Evolutionary conservation across 2,329 filamentous ascomycete genomes (phyloP), one percentile per base, ranked within the genome.

Genomic region (Diaporthe vexans): DNA sequence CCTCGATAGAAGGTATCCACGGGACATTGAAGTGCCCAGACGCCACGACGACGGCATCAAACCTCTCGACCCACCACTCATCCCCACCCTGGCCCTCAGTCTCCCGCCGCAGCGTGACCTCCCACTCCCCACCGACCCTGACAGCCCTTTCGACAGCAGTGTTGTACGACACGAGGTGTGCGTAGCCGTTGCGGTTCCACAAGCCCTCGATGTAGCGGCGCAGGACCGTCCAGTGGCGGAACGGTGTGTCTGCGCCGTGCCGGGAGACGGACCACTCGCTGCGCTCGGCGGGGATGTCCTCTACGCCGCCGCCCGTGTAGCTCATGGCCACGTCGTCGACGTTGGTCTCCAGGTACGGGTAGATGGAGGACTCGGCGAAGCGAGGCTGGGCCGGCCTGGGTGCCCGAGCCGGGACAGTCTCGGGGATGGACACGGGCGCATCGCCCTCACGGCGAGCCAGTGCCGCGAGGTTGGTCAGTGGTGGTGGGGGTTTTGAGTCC

Each of bases 141-240:
- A 90, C 86, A 0, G 86, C 89, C 6, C 85, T 82, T 80, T 93
- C 92, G 3, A 93, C 91, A 0, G 89, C 91, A 0, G 91, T 93
- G 76, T 87, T 86, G 78, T 90, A 91, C 0, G 83, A 84, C 0
- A 91, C 82, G 0, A 89, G 78, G 48, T 87, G 85, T 43, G 87
- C 82, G 76, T 92, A 90, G 0, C 88, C 87, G 5, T 87, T 86
- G 0, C 88, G 85, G 48, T 86, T 79, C 0, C 92, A 78, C 0
- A 93, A 79, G 0, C 79, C 81, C 58, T 88, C 84, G 17, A 93
- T 81, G 76, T 91, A 93, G 19, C 84, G 79, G 35, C 86, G 83
- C 6, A 93, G 86, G 2, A 91, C 86, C 4, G 85, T 85, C 82
- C 91, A 91, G 76, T 91, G 89, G 0, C 91, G 84, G 76, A 93